A percentile compares a stretch with the other conserved stretches of the same genome.
phyloP scores from a whole-genome alignment of 495 filamentous ascomycete species.

The Apiosordaria backusii region DNA sequence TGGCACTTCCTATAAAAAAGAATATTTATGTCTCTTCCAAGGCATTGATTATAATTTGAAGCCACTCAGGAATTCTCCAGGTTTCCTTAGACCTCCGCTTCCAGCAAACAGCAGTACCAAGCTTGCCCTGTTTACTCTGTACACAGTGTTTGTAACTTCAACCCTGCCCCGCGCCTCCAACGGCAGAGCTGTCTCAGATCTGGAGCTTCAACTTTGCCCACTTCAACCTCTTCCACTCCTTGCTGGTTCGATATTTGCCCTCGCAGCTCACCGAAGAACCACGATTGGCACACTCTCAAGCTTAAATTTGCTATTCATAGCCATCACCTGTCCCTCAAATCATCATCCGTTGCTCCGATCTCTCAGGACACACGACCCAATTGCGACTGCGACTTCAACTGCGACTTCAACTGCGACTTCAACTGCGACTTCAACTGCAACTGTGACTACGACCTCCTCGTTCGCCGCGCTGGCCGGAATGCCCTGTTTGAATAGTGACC shows the following conservation, averaged over 20 bases:
- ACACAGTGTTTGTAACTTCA: neutral
- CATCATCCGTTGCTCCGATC: no score
- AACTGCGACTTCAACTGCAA: neutral
- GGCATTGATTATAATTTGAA: no score
- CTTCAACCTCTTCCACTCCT: neutral
- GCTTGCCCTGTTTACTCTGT: neutral
- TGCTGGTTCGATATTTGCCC: no score
- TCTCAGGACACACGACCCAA: neutral
- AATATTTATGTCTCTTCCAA: no score
- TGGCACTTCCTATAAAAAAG: no score
- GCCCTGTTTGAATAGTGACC: constrained; percentile 21
- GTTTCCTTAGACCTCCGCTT: no score
- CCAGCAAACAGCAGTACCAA: no score
- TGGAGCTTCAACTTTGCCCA: neutral
- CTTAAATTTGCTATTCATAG: neutral
- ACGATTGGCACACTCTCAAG: no score
- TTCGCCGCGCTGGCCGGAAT: neutral
- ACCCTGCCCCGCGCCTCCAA: neutral
- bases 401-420: neutral
- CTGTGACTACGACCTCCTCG: neutral
- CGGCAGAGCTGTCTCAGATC: neutral
- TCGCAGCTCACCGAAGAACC: no score
- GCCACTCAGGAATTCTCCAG: no score
- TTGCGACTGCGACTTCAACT: neutral
- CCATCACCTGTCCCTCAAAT: neutral